phyloP scores from a whole-genome alignment of 1,284 basidiomycete species.

The Ceratobasidium sp. region DNA sequence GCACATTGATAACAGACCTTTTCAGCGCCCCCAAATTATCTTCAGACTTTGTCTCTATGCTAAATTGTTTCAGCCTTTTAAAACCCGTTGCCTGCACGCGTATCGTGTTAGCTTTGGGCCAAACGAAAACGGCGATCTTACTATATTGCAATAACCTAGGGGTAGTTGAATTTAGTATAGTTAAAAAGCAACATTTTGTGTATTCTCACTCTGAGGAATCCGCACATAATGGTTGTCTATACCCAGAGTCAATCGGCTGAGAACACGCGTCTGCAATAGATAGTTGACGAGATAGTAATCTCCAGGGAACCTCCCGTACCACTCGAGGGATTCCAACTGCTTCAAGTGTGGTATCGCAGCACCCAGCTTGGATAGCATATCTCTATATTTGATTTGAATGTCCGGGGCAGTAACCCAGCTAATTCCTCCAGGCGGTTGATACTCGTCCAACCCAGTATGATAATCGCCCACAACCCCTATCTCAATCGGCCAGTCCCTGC shows the following conservation, averaged over 20 bases:
- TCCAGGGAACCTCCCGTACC: constrained; percentile 23
- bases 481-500: neutral
- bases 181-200: neutral
- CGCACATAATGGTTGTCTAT: neutral
- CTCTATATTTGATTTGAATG: neutral
- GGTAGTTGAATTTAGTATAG: neutral
- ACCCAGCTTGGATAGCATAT: constrained; percentile 11
- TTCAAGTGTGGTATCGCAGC: constrained; percentile 10
- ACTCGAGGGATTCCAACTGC: constrained; percentile 10
- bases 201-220: neutral
- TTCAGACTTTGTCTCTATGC: neutral
- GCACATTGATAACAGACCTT: neutral
- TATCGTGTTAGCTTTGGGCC: neutral
- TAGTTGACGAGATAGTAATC: constrained; percentile 12
- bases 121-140: neutral
- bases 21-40: neutral
- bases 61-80: neutral
- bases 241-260: neutral
- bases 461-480: neutral
- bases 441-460: constrained; percentile 3
- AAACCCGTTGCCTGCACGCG: neutral
- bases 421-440: constrained; percentile 3
- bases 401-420: neutral
- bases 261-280: neutral
- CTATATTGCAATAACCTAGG: constrained; percentile 7